These are phyloP conservation scores for Aspergillus cejpii DNA, from an alignment of 2,329 filamentous ascomycete genomes.

Conservation along the genomic window DNA sequence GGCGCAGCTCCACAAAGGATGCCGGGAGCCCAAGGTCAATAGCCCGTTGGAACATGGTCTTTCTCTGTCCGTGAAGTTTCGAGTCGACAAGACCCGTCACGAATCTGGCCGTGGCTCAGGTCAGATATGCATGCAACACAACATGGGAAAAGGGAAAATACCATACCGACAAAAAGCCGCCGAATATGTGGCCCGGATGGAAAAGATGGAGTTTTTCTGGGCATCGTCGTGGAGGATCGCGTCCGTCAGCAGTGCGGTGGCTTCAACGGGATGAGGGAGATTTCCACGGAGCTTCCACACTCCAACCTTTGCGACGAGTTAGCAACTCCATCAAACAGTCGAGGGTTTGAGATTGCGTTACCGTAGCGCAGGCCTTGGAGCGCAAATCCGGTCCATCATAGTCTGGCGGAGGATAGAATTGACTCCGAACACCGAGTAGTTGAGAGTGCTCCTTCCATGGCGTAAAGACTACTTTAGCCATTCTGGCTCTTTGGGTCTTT, in stretches of 20 bases:
- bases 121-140: not conserved
- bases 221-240: constrained; percentile 42
- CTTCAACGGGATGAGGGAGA: constrained; percentile 43
- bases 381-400: constrained; percentile 35
- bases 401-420: constrained; percentile 35
- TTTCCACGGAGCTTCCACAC: constrained; percentile 42
- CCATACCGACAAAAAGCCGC: constrained; percentile 43
- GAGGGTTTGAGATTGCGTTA: constrained; percentile 22
- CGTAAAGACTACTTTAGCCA: constrained; percentile 39
- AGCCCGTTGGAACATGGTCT: constrained; percentile 43
- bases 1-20: constrained; percentile 79
- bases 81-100: constrained; percentile 43
- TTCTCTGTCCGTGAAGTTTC: constrained; percentile 37
- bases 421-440: constrained; percentile 32
- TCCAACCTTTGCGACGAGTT: constrained; percentile 30
- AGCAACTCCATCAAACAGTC: constrained; percentile 2
- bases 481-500: constrained; percentile 11
- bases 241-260: constrained; percentile 42
- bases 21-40: constrained; percentile 44
- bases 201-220: constrained; percentile 38
- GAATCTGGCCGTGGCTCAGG: constrained; percentile 26
- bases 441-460: constrained; percentile 38
- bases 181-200: constrained; percentile 41
- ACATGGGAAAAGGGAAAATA: constrained; percentile 1
- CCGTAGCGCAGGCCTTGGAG: constrained; percentile 35